phyloP scores from a whole-genome alignment of 1,284 basidiomycete species.

The Ceratobasidium sp. region DNA sequence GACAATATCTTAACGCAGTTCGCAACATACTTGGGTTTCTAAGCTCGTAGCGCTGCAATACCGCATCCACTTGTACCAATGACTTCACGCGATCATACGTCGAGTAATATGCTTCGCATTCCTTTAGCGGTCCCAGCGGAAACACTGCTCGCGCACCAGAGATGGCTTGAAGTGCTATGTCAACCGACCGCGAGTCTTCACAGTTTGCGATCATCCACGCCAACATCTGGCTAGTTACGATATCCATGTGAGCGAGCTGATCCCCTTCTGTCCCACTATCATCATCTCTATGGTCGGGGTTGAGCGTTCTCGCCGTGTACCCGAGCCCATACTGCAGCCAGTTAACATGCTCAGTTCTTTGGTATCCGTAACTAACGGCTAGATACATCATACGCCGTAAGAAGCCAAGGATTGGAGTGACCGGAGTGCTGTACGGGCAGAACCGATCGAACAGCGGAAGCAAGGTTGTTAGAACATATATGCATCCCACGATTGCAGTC shows the following conservation, averaged over 20 bases:
- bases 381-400: no score
- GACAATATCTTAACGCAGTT: not conserved
- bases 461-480: not conserved
- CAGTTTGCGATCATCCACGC: slow-evolving; percentile 19
- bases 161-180: slow-evolving; percentile 4
- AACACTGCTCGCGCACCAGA: not conserved
- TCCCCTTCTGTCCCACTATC: not conserved
- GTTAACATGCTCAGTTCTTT: no score
- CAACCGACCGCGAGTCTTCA: slow-evolving; percentile 20
- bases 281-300: no score
- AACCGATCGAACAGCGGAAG: not conserved
- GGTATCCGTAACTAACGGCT: no score
- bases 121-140: not conserved
- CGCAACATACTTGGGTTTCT: not conserved
- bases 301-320: no score
- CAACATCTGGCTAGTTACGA: no score
- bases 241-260: not conserved
- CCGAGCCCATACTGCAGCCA: no score
- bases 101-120: no score
- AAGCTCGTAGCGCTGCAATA: not conserved
- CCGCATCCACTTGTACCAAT: no score
- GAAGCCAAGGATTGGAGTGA: no score
- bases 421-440: slow-evolving; percentile 25
- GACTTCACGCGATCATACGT: no score
- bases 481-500: not conserved